Evolutionary conservation across 2,329 filamentous ascomycete genomes (phyloP).

Genomic region (Aspergillus ochraceus): DNA sequence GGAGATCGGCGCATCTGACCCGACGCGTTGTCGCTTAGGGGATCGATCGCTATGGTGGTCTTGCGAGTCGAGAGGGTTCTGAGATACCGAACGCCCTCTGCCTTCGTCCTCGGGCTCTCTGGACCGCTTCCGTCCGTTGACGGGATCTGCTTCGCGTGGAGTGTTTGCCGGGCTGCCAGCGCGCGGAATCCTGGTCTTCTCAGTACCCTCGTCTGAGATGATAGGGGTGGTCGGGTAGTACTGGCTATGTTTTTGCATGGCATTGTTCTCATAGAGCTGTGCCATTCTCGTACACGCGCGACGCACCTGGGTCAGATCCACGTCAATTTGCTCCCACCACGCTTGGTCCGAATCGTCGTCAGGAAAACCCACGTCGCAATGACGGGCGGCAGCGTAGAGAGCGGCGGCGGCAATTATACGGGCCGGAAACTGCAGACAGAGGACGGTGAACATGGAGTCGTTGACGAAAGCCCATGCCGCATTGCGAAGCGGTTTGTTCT

Average conservation of each 20-base stretch:
- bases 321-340: conserved; percentile 83
- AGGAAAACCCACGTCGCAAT: conserved; percentile 69
- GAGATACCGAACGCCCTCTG: conserved; percentile 9
- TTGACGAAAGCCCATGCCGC: conserved; percentile 93
- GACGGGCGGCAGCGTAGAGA: conserved; percentile 81
- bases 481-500: conserved; percentile 80
- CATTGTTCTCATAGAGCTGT: conserved; percentile 50
- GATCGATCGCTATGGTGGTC: conserved; percentile 30
- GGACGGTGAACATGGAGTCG: conserved; percentile 78
- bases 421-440: conserved; percentile 78
- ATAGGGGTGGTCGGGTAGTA: conserved; percentile 42
- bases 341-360: conserved; percentile 73
- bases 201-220: conserved; percentile 34
- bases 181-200: conserved; percentile 38
- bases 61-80: conserved; percentile 12
- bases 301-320: conserved; percentile 68
- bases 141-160: conserved; percentile 12
- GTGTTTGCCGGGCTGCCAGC: conserved; percentile 27
- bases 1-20: conserved; percentile 15
- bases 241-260: conserved; percentile 44
- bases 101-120: conserved; percentile 34
- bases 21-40: conserved; percentile 39
- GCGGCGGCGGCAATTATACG: conserved; percentile 80
- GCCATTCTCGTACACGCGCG: conserved; percentile 76
- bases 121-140: conserved; percentile 41